Evolutionary conservation across 2,329 filamentous ascomycete species (phyloP).

Genomic region (Colletotrichum godetiae): DNA sequence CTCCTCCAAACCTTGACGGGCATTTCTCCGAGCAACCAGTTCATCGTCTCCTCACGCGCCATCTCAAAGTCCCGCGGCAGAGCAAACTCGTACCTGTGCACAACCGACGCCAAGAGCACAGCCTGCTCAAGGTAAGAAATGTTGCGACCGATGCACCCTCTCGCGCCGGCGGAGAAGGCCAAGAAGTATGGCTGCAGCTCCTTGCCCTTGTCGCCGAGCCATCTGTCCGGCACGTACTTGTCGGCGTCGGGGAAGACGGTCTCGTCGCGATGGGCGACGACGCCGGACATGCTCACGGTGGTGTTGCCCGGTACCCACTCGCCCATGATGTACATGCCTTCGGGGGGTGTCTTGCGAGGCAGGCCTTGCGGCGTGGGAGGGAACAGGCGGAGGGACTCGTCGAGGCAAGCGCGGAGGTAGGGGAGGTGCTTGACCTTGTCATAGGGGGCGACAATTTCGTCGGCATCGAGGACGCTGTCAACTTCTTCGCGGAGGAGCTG

Average conservation of each 20-base stretch:
- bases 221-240: constrained; percentile 46
- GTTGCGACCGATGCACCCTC: constrained; percentile 44
- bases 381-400: constrained; percentile 59
- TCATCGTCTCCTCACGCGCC: constrained; percentile 27
- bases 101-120: constrained; percentile 53
- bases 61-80: constrained; percentile 27
- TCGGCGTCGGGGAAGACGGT: constrained; percentile 22
- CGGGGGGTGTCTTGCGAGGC: constrained; percentile 55
- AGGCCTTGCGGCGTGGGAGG: constrained; percentile 57
- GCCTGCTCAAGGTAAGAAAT: constrained; percentile 58
- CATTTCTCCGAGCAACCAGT: constrained; percentile 31
- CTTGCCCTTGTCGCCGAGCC: constrained; percentile 53
- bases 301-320: constrained; percentile 57
- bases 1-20: constrained; percentile 27
- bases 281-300: constrained; percentile 54
- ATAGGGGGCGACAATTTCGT: constrained; percentile 58
- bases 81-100: constrained; percentile 55
- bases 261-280: constrained; percentile 26
- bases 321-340: constrained; percentile 55
- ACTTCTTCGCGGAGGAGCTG: constrained; percentile 56
- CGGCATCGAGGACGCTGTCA: constrained; percentile 53
- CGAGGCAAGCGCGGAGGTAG: constrained; percentile 63
- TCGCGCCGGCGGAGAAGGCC: constrained; percentile 46
- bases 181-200: constrained; percentile 51
- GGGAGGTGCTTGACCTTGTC: constrained; percentile 62